phyloP scores from a whole-genome alignment of 1,139 yeast species.

The Groenewaldozyma auringiensis region DNA sequence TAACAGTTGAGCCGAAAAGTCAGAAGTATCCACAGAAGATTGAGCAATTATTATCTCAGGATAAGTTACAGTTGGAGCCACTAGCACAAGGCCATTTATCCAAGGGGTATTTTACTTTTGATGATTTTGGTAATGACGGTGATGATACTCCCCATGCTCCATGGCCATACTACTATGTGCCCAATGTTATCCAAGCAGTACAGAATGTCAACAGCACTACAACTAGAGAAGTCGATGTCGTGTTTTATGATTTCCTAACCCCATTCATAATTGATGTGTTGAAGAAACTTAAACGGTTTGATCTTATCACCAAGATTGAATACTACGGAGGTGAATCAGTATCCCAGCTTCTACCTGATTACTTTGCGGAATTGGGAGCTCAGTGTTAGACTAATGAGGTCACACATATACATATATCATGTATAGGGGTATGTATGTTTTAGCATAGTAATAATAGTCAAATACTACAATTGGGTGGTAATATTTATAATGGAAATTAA shows the following conservation, averaged over 20 bases:
- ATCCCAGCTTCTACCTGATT: slow-evolving; percentile 37
- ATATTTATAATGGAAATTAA: neutral
- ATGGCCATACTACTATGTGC: slow-evolving; percentile 51
- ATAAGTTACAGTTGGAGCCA: slow-evolving; percentile 1
- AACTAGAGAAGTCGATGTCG: slow-evolving; percentile 49
- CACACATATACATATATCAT: neutral
- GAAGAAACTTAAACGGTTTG: slow-evolving; percentile 19
- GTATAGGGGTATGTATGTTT: neutral
- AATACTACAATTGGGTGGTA: no score
- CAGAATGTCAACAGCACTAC: slow-evolving; percentile 26
- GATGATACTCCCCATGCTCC: slow-evolving; percentile 80
- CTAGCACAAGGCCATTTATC: slow-evolving; percentile 13
- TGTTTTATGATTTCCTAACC: slow-evolving; percentile 69
- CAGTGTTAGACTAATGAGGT: neutral
- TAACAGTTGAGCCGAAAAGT: neutral
- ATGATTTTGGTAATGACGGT: slow-evolving; percentile 77
- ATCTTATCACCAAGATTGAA: slow-evolving; percentile 20
- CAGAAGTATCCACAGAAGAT: neutral
- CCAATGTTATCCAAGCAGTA: slow-evolving; percentile 63
- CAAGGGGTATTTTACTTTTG: slow-evolving; percentile 72
- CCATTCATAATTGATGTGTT: slow-evolving; percentile 57
- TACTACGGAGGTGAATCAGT: slow-evolving; percentile 47
- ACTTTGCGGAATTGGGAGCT: slow-evolving; percentile 12
- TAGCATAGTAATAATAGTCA: slow-evolving; percentile 2
- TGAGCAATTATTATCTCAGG: neutral